Evolutionary conservation across 1,284 basidiomycete genomes (phyloP).

Genomic region (Cryptococcus sp.): DNA sequence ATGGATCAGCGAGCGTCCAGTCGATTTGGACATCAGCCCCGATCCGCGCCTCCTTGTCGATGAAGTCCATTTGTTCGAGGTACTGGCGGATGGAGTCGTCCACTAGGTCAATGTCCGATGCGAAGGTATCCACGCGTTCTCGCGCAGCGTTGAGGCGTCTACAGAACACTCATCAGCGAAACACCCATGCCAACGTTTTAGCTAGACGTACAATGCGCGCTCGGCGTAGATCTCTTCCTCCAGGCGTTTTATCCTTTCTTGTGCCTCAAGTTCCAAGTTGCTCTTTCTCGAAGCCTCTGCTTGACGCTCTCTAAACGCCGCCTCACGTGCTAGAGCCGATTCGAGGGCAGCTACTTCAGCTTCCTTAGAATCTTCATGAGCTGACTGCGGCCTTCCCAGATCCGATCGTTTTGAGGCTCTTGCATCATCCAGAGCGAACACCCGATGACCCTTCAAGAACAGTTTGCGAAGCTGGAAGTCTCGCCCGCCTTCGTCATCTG

Average conservation of each 20-base stretch:
- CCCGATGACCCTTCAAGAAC: slow-evolving; percentile 34
- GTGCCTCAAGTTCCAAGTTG: slow-evolving; percentile 21
- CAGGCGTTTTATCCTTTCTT: slow-evolving; percentile 19
- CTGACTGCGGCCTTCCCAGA: slow-evolving; percentile 3
- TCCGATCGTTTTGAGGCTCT: not conserved
- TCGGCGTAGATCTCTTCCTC: slow-evolving; percentile 35
- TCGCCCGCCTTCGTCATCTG: slow-evolving; percentile 26
- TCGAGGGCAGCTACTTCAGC: slow-evolving; percentile 23
- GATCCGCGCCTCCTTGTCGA: slow-evolving; percentile 25
- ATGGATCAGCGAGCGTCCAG: slow-evolving; percentile 25
- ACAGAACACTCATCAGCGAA: not conserved
- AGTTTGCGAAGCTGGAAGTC: slow-evolving; percentile 32
- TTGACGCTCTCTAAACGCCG: slow-evolving; percentile 26
- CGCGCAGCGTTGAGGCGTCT: slow-evolving; percentile 15
- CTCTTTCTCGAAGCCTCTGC: slow-evolving; percentile 20
- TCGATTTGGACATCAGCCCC: slow-evolving; percentile 33
- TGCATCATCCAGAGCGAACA: slow-evolving; percentile 4
- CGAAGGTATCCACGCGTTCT: slow-evolving; percentile 19
- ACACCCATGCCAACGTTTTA: not conserved
- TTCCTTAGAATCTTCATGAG: slow-evolving; percentile 15
- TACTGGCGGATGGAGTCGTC: slow-evolving; percentile 35
- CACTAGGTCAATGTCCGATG: slow-evolving; percentile 17
- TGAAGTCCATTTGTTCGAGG: slow-evolving; percentile 34
- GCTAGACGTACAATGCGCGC: slow-evolving; percentile 16
- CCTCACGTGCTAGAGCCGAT: slow-evolving; percentile 23